Evolutionary conservation across 495 filamentous ascomycete genomes (phyloP).

Genomic region (Penicillium cataractarum): DNA sequence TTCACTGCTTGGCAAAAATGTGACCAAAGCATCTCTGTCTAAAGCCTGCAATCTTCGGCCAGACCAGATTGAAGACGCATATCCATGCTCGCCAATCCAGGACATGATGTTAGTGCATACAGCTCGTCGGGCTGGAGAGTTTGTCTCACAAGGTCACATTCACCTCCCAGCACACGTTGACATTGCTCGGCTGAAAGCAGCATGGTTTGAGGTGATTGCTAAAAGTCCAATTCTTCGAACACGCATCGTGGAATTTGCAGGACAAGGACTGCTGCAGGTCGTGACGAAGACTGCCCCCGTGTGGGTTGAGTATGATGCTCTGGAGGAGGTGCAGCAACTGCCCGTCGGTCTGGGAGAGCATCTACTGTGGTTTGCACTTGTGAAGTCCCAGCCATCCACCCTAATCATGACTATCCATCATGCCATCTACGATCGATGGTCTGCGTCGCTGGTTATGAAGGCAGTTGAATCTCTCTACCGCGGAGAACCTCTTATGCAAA

Average conservation of each 20-base stretch:
- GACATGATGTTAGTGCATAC: background rate
- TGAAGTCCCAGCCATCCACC: background rate
- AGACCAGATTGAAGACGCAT: background rate
- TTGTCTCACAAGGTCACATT: background rate
- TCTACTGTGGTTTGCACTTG: background rate
- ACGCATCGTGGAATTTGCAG: slow-evolving; percentile 33
- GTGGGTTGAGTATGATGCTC: slow-evolving; percentile 1
- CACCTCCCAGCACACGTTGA: background rate
- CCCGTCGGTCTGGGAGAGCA: slow-evolving; percentile 1
- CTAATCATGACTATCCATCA: slow-evolving; percentile 54
- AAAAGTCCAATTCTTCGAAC: slow-evolving; percentile 42
- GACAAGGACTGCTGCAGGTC: slow-evolving; percentile 3
- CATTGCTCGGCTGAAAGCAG: background rate
- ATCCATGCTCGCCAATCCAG: background rate
- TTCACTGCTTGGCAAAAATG: background rate
- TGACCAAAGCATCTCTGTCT: background rate
- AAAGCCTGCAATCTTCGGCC: slow-evolving; percentile 1
- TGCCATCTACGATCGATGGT: slow-evolving; percentile 63
- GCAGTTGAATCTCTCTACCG: slow-evolving; percentile 45
- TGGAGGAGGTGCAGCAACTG: background rate
- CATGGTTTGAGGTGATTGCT: slow-evolving; percentile 42
- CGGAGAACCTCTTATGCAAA: background rate
- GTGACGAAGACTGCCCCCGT: background rate
- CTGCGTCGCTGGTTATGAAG: slow-evolving; percentile 51
- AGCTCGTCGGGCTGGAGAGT: background rate